Percentiles rank a stretch among this genome's conserved stretches.
Evolutionary conservation across 192 early-diverging fungal species (phyloP).

Genomic region (Coemansia guatemalensis): DNA sequence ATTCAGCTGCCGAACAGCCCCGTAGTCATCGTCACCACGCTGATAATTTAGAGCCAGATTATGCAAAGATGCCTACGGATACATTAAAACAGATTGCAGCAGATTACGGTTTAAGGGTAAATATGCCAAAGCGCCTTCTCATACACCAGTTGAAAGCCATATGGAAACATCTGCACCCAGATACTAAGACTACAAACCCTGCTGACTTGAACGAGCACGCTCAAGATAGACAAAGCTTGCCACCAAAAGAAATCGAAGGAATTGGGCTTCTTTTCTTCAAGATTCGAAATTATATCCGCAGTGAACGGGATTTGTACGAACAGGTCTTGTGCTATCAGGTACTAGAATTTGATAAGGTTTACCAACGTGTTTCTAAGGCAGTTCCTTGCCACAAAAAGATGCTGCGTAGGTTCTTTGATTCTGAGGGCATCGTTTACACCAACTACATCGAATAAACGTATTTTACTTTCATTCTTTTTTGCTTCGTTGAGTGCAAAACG

Average conservation of each 20-base stretch:
- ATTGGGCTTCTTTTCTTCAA: neutral
- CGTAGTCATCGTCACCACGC: neutral
- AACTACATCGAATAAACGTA: slow-evolving; percentile 5
- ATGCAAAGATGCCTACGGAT: slow-evolving; percentile 1
- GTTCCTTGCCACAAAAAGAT: slow-evolving; percentile 21
- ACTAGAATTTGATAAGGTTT: slow-evolving; percentile 23
- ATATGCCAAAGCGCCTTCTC: slow-evolving; percentile 7
- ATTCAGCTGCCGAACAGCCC: neutral
- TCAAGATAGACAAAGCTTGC: neutral
- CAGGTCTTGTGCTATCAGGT: slow-evolving; percentile 31
- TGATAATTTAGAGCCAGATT: neutral
- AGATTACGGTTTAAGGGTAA: slow-evolving; percentile 5
- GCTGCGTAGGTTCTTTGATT: slow-evolving; percentile 31
- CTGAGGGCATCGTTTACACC: slow-evolving; percentile 30
- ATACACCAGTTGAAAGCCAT: slow-evolving; percentile 6
- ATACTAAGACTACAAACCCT: neutral
- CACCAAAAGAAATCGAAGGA: neutral
- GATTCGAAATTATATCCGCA: slow-evolving; percentile 22
- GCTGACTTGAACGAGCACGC: neutral
- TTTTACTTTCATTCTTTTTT: slow-evolving; percentile 9
- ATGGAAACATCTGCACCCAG: slow-evolving; percentile 2
- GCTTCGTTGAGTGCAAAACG: neutral
- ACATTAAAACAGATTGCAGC: neutral
- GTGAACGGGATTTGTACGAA: slow-evolving; percentile 14
- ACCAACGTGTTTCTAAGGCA: slow-evolving; percentile 4